Evolutionary conservation across 192 early-diverging fungal species (phyloP).

Genomic region (Coemansia sp.): DNA sequence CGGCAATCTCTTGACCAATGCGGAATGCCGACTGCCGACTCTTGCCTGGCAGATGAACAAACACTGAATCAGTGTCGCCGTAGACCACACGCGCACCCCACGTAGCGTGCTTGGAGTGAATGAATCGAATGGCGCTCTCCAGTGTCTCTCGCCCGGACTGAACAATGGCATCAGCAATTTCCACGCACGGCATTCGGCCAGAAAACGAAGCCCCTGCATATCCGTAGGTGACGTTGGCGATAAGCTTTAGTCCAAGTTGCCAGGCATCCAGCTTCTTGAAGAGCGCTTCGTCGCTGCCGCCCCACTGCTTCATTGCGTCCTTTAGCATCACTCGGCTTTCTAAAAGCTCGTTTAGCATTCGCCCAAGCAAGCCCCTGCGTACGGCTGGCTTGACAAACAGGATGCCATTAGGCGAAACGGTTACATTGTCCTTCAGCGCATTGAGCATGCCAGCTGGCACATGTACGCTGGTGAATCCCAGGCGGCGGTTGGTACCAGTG

Average conservation of each 20-base stretch:
- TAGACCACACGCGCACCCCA: conserved; percentile 88
- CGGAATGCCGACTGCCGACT: conserved; percentile 73
- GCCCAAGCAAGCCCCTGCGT: conserved; percentile 73
- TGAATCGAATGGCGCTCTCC: conserved; percentile 70
- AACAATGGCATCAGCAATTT: conserved; percentile 92
- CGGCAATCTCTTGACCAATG: conserved; percentile 82
- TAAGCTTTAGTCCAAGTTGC: conserved; percentile 85
- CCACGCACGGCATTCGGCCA: conserved; percentile 87
- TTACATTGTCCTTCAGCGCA: conserved; percentile 68
- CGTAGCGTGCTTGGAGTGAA: conserved; percentile 57
- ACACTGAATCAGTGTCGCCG: conserved; percentile 94
- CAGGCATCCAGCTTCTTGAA: conserved; percentile 74
- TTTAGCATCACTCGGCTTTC: conserved; percentile 93
- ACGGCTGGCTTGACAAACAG: conserved; percentile 85
- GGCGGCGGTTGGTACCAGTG: conserved; percentile 39
- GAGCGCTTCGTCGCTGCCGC: conserved; percentile 39
- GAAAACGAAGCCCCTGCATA: conserved; percentile 84
- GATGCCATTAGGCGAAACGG: conserved; percentile 79
- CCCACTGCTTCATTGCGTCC: conserved; percentile 71
- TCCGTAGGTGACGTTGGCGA: conserved; percentile 94
- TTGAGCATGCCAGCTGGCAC: conserved; percentile 66
- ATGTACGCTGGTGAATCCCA: conserved; percentile 68
- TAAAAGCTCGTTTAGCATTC: conserved; percentile 84
- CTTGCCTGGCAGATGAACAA: conserved; percentile 73
- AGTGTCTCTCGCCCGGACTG: conserved; percentile 82